These are phyloP conservation scores for Rhodofomes roseus DNA, from an alignment of 1,284 basidiomycete genomes.

Conservation along the genomic window DNA sequence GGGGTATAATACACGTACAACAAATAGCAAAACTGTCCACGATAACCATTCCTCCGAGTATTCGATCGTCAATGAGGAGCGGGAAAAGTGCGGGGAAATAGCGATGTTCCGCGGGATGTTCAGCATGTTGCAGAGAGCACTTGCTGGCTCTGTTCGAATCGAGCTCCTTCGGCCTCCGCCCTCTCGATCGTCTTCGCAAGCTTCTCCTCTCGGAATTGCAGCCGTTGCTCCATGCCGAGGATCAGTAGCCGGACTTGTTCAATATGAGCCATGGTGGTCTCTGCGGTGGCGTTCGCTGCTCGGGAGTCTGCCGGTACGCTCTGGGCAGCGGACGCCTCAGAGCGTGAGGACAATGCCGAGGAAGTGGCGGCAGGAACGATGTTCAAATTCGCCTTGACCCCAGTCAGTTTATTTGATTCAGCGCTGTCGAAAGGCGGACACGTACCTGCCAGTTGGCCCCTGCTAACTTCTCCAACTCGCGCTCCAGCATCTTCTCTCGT, in stretches of 20 bases:
- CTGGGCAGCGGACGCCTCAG: not conserved
- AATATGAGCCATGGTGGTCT: conserved; percentile 51
- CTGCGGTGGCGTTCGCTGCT: conserved; percentile 12
- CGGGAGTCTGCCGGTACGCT: conserved; percentile 1
- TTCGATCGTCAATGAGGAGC: not conserved
- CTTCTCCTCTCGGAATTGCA: conserved; percentile 61
- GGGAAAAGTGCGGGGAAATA: not conserved
- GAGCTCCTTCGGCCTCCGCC: conserved; percentile 55
- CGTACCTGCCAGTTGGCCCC: conserved; percentile 75
- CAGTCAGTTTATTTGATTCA: not conserved
- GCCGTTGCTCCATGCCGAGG: conserved; percentile 73
- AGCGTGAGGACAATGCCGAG: conserved; percentile 1
- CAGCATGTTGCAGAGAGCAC: conserved; percentile 13
- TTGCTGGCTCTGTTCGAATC: conserved; percentile 46
- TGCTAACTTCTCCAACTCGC: conserved; percentile 59
- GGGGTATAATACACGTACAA: not conserved
- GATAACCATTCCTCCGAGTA: not conserved
- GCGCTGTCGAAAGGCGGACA: not conserved
- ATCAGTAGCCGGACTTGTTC: conserved; percentile 69
- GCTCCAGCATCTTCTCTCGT: conserved; percentile 69
- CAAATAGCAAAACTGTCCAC: not conserved
- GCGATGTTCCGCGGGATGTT: not conserved
- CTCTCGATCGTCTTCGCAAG: conserved; percentile 54
- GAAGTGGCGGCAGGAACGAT: conserved; percentile 35
- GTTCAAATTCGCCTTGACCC: conserved; percentile 37